Evolutionary conservation across 176 grass and related monocot species (phyloP), one percentile per base, ranked within the genome.

Genomic region (Ensete glaucum): DNA sequence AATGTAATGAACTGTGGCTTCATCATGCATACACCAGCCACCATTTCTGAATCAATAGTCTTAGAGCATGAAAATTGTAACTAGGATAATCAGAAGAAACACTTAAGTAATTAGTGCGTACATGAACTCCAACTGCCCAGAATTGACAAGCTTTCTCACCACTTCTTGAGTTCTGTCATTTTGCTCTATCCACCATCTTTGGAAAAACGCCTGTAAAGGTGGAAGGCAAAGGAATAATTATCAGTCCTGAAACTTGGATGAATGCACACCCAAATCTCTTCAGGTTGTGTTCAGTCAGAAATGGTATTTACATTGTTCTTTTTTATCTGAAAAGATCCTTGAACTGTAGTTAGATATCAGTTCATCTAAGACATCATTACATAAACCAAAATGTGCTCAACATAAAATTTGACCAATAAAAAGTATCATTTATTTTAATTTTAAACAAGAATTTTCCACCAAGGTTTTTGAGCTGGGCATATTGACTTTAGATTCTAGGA

Each of bases 1-100:
- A 81, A 90, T 92, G 71, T 96, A 96, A 83, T 96, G 93, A 2
- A 83, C 86, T 1, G 85, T 82, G 63, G 93, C 93, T 86, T 96
- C 93, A 79, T 96, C 93, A 83, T 96, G 93, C 89, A 96, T 96
- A 80, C 89, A 96, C 93, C 89, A 92, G 9, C 93, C 93, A 60
- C 93, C 93, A 83, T 96, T 96, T 90, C 93, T 96, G 76, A 50
- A 86, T 12, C 51, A 82, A 73, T 23, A 78, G 63, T 25, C 20
- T 80, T 62, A 82, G 21, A 8, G 6, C 14, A 69, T 77, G 29
- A 73, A 8, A 54, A 83, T 54, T 55, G 53, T n/a, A 77, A 67
- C 26, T 53, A 15, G 52, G 69, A 34, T 55, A 25, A 64, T 20
- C 80, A 70, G 65, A 77, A 71, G 29, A 55, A n/a, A 27, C 34